Evolutionary conservation across 306 rosid species (phyloP).

Genomic region (Trifolium fragiferum): DNA sequence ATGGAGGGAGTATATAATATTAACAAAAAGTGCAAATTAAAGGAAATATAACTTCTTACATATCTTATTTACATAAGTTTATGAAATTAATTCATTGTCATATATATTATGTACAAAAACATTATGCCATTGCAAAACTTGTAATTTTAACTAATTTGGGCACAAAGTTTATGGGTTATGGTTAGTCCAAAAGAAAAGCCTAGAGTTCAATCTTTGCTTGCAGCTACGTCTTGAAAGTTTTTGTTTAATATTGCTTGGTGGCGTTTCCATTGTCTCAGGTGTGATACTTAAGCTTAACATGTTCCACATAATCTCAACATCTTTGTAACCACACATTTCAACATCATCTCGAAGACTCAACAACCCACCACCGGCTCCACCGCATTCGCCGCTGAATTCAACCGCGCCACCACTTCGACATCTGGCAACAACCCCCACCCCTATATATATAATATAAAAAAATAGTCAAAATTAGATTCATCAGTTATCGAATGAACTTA

Average conservation of each 20-base stretch:
- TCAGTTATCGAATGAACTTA: no score
- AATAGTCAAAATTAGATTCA: no score
- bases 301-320: constrained; percentile 74
- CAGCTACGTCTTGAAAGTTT: constrained; percentile 3
- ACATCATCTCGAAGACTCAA: constrained; percentile 64
- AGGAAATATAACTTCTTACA: not conserved
- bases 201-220: constrained; percentile 35
- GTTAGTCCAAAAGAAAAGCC: constrained; percentile 39
- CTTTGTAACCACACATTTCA: constrained; percentile 61
- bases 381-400: not conserved
- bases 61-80: not conserved
- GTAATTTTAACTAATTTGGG: not conserved
- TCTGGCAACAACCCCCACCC: constrained; percentile 11
- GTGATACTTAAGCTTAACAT: constrained; percentile 48
- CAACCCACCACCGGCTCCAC: constrained; percentile 39
- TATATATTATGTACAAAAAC: not conserved
- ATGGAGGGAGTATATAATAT: no score
- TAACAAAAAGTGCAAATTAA: no score
- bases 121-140: constrained; percentile 25
- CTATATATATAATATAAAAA: no score
- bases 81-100: not conserved
- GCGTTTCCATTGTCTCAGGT: constrained; percentile 15
- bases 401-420: not conserved
- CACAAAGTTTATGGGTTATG: constrained; percentile 12
- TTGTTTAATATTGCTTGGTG: not conserved